phyloP scores from a whole-genome alignment of 257 asterid genomes.

The Nicotiana tomentosiformis region DNA sequence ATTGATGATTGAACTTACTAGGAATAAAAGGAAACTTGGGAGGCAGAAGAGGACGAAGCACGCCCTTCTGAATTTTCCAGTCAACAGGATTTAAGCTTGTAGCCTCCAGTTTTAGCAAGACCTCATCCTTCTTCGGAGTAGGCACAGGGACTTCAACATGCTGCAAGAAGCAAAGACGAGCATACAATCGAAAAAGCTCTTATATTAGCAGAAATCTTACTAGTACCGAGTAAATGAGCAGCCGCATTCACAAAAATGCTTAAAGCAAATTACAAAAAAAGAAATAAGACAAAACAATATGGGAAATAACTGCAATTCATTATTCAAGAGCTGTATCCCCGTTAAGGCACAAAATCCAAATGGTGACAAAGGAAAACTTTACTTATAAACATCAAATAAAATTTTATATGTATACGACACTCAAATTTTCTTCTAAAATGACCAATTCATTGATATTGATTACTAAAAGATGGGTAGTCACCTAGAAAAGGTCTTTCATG shows the following conservation, averaged over 20 bases:
- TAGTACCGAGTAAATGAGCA: not conserved
- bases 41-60: conserved; percentile 42
- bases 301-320: not conserved
- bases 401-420: not conserved
- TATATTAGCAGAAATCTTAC: not conserved
- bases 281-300: not conserved
- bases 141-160: conserved; percentile 66
- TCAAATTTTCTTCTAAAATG: not conserved
- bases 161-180: conserved; percentile 30
- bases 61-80: conserved; percentile 64
- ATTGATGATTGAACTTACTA: conserved; percentile 28
- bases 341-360: not conserved
- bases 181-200: not conserved
- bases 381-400: not conserved
- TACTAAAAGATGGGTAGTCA: not conserved
- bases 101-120: conserved; percentile 66
- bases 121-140: conserved; percentile 46
- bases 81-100: conserved; percentile 63
- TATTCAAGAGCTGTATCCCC: not conserved
- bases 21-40: conserved; percentile 49
- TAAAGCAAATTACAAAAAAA: not conserved
- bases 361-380: not conserved
- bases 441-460: not conserved
- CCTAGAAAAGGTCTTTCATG: not conserved
- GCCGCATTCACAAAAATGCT: not conserved